Evolutionary conservation across 225 moss, liverwort and hornwort genomes (phyloP), one percentile per base, ranked within the genome.

Genomic region (Sphagnum contortum): DNA sequence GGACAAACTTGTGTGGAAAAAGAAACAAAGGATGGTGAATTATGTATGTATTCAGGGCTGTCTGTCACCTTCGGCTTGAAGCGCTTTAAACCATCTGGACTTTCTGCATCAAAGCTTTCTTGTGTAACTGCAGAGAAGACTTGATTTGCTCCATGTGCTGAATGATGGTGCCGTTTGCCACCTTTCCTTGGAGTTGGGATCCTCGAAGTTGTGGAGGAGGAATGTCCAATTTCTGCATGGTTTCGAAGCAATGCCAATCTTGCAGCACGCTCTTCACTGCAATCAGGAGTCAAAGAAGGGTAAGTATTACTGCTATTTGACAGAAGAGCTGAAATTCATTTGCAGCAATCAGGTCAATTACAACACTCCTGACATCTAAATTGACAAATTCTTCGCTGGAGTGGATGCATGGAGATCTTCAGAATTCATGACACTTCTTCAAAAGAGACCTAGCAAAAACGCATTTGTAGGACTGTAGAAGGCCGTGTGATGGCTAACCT

Each of bases 221-320:
- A 69, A 47, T 80, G 68, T 75, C 81, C 81, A 6, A 64, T 64
- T 49, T 78, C 78, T 55, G 78, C 57, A 49, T 84, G 73, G 59
- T 81, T 84, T 60, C 78, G 80, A 45, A 84, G 80, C 57, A 80
- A 11, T 50, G 78, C 78, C 73, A 84, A 64, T 64, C 75, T 80
- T 69, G 77, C 80, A 64, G 78, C 69, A 73, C 69, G 73, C 13
- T 81, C 84, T 58, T 84, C 84, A 69, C 84, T 84, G 64, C 47
- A 9, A 66, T 29, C 29, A 29, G 29, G 29, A 29, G 29, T 29
- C 29, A 29, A 29, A 29, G 29, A 0, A 29, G 29, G 29, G 29
- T 29, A 29, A 29, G 54, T 13, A 57, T 29, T 13, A 68, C 13
- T 64, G 59, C 60, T 62, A 78, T 8, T 45, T 48, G 46, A 12